Evolutionary conservation across 1,139 yeast genomes (phyloP).

Genomic region (Saccharomycopsis hybrid): DNA sequence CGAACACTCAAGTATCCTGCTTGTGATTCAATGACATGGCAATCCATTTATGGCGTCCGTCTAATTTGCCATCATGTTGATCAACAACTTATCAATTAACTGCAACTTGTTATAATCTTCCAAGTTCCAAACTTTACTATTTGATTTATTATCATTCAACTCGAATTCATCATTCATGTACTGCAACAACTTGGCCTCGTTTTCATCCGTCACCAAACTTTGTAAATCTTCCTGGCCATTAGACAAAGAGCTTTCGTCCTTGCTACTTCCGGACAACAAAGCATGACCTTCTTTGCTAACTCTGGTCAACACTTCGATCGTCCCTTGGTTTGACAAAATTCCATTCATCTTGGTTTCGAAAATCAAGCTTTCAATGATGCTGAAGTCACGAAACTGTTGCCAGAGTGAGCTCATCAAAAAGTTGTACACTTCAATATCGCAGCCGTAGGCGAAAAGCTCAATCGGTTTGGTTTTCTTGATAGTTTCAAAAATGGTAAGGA

Average conservation of each 20-base stretch:
- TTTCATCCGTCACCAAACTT: too few relatives aligned
- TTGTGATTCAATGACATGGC: too few relatives aligned
- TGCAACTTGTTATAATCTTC: background rate
- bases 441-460: constrained; percentile 14
- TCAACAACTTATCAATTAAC: background rate
- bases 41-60: too few relatives aligned
- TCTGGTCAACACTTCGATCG: constrained; percentile 9
- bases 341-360: constrained; percentile 14
- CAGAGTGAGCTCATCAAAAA: constrained; percentile 14
- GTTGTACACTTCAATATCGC: constrained; percentile 16
- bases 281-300: constrained; percentile 7
- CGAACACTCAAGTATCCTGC: too few relatives aligned
- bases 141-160: too few relatives aligned
- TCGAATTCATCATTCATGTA: too few relatives aligned
- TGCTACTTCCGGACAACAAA: too few relatives aligned
- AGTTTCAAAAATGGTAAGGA: constrained; percentile 7
- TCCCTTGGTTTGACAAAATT: constrained; percentile 5
- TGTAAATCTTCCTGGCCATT: too few relatives aligned
- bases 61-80: background rate
- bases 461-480: constrained; percentile 3
- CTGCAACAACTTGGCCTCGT: too few relatives aligned
- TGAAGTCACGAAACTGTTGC: constrained; percentile 13
- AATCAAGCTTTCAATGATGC: constrained; percentile 10
- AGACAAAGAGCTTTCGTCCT: background rate
- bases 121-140: background rate